Evolutionary conservation across 495 filamentous ascomycete species (phyloP).

Genomic region (Glarea lozoyensis): DNA sequence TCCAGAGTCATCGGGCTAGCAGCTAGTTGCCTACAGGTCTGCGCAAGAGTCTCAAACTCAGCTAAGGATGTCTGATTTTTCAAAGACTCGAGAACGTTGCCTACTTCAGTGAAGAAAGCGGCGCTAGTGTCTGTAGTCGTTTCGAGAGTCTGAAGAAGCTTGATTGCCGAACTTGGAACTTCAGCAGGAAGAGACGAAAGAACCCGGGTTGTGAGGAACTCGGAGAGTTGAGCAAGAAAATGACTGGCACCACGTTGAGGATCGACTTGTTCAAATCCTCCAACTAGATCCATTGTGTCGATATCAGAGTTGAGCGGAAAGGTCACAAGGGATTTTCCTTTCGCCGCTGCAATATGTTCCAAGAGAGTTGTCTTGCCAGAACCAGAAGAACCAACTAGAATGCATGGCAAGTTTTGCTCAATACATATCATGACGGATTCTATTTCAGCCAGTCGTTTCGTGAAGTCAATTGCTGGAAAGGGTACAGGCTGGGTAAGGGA

Average conservation of each 20-base stretch:
- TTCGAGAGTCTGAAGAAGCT: slow-evolving; percentile 31
- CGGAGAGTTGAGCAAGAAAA: slow-evolving; percentile 43
- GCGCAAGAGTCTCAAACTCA: slow-evolving; percentile 11
- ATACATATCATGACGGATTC: slow-evolving; percentile 85
- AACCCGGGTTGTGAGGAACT: slow-evolving; percentile 44
- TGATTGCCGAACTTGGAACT: slow-evolving; percentile 32
- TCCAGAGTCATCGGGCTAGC: slow-evolving; percentile 40
- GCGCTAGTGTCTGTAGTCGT: slow-evolving; percentile 8
- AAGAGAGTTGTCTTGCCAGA: slow-evolving; percentile 79
- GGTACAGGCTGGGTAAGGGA: slow-evolving; percentile 41
- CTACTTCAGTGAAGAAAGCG: slow-evolving; percentile 20
- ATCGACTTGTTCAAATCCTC: slow-evolving; percentile 93
- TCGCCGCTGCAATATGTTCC: slow-evolving; percentile 64
- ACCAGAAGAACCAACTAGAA: slow-evolving; percentile 78
- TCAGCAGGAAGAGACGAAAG: slow-evolving; percentile 37
- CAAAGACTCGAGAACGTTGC: slow-evolving; percentile 3
- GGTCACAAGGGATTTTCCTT: slow-evolving; percentile 63
- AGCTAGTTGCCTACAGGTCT: slow-evolving; percentile 27
- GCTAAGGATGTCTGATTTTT: slow-evolving; percentile 7
- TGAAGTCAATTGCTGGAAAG: slow-evolving; percentile 44
- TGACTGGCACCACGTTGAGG: slow-evolving; percentile 54
- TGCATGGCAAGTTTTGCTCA: slow-evolving; percentile 77
- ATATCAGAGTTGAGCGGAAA: slow-evolving; percentile 86
- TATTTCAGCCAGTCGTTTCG: slow-evolving; percentile 53
- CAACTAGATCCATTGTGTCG: slow-evolving; percentile 93